Conservation (phyloP, 305 asterid genomes). For the Fraxinus angustifolia region DNA sequence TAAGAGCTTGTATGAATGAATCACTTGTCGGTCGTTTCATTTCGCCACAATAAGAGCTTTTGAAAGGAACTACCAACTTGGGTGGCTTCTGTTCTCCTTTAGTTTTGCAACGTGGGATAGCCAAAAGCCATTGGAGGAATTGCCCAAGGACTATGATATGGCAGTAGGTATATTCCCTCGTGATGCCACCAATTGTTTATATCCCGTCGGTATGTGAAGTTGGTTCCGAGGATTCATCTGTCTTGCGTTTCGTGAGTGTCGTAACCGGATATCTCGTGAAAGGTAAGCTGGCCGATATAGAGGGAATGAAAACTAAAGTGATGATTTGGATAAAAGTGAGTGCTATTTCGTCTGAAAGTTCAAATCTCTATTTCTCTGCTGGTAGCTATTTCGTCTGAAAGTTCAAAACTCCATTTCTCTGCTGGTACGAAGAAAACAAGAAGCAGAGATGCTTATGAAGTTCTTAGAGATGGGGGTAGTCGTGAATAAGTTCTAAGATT, state of each 20-base stretch:
- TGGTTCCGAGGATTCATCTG: slow-evolving; percentile 62
- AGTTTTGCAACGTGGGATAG: neutral
- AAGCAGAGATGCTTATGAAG: slow-evolving; percentile 44
- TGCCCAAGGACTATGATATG: slow-evolving; percentile 64
- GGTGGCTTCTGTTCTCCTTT: neutral
- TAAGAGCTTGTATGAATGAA: too few relatives aligned
- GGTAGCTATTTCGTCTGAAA: slow-evolving; percentile 39
- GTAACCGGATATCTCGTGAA: slow-evolving; percentile 63
- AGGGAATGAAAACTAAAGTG: slow-evolving; percentile 80
- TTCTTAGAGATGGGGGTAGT: slow-evolving; percentile 32
- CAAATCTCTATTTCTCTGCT: slow-evolving; percentile 32
- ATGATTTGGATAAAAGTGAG: slow-evolving; percentile 52
- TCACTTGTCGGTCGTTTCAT: too few relatives aligned
- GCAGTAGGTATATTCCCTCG: slow-evolving; percentile 76
- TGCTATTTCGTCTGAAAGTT: slow-evolving; percentile 33
- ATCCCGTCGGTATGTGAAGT: slow-evolving; percentile 66
- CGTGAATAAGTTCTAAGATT: slow-evolving; percentile 31
- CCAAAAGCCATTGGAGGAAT: slow-evolving; percentile 61
- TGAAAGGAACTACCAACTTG: neutral
- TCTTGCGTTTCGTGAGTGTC: slow-evolving; percentile 44
- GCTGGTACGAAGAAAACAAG: slow-evolving; percentile 39
- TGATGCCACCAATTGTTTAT: slow-evolving; percentile 60
- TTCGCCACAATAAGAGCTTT: neutral
- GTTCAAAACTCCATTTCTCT: slow-evolving; percentile 28
- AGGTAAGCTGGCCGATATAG: slow-evolving; percentile 65